phyloP scores from a whole-genome alignment of 2,329 filamentous ascomycete genomes.

The Penicillium sclerotiorum region DNA sequence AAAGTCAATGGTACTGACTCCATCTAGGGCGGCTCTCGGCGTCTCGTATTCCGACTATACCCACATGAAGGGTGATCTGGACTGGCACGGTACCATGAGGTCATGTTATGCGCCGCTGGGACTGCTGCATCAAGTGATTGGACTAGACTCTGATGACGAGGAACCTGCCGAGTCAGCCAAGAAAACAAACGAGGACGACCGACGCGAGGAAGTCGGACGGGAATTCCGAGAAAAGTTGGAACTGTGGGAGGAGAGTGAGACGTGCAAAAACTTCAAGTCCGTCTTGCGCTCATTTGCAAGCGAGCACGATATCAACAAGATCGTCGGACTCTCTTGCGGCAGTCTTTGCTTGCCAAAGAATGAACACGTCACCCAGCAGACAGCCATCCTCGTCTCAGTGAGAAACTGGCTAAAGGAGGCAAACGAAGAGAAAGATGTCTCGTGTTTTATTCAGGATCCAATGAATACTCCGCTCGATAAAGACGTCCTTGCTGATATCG shows the following conservation, averaged over 20 bases:
- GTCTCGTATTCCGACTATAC: no score
- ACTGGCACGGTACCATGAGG: background rate
- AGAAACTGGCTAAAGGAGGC: constrained; percentile 15
- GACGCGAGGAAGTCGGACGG: constrained; percentile 9
- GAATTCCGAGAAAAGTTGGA: constrained; percentile 12
- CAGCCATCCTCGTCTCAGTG: constrained; percentile 28
- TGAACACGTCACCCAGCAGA: constrained; percentile 19
- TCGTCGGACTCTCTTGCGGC: constrained; percentile 26
- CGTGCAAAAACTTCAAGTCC: constrained; percentile 12
- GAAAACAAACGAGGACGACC: background rate
- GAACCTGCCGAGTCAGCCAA: background rate
- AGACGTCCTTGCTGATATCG: constrained; percentile 19
- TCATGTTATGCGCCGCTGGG: background rate
- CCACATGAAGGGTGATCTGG: no score
- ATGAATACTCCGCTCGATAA: constrained; percentile 25
- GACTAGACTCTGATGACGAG: background rate
- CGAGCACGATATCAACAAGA: constrained; percentile 17
- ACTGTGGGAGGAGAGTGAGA: constrained; percentile 22
- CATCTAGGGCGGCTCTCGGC: no score
- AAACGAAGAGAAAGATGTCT: constrained; percentile 9
- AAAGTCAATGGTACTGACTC: no score
- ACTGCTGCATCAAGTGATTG: background rate
- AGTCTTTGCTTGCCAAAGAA: constrained; percentile 7
- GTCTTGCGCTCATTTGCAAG: constrained; percentile 11
- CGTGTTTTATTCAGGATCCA: constrained; percentile 34